These are phyloP conservation scores for Carex littledalei DNA, from an alignment of 176 grass and related monocot genomes.

Conservation along the genomic window DNA sequence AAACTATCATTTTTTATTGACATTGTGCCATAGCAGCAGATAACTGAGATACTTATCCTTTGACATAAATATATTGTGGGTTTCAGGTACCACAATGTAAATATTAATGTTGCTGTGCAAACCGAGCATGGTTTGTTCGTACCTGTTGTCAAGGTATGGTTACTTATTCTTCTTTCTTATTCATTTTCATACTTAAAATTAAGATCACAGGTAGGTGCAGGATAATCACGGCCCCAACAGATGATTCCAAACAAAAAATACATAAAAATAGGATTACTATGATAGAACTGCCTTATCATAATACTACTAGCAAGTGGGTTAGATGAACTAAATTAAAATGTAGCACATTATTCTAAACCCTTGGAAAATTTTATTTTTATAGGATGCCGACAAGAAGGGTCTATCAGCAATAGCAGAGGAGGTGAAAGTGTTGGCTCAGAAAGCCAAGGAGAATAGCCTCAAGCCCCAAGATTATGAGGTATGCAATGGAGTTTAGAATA, in stretches of 20 bases:
- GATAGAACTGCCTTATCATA: neutral
- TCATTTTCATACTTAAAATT: neutral
- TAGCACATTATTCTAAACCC: neutral
- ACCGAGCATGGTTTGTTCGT: constrained; percentile 96
- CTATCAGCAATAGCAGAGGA: constrained; percentile 76
- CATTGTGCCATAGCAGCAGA: neutral
- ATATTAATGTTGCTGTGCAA: constrained; percentile 93
- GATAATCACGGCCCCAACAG: neutral
- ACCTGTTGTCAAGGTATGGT: constrained; percentile 73
- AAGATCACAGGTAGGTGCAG: neutral
- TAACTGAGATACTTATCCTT: constrained; percentile 5
- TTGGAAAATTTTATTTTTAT: neutral
- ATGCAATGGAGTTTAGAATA: neutral
- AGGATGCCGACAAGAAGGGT: constrained; percentile 98
- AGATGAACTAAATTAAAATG: neutral
- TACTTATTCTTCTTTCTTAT: neutral
- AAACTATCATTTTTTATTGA: neutral
- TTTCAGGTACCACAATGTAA: constrained; percentile 84
- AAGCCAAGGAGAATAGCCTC: constrained; percentile 76
- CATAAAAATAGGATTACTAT: neutral
- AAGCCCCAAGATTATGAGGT: constrained; percentile 95
- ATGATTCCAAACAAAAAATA: neutral
- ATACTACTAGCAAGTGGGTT: neutral
- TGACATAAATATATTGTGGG: neutral
- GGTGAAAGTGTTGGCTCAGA: constrained; percentile 84